phyloP scores from a whole-genome alignment of 1,284 basidiomycete species.

The Leccinum solheimii region DNA sequence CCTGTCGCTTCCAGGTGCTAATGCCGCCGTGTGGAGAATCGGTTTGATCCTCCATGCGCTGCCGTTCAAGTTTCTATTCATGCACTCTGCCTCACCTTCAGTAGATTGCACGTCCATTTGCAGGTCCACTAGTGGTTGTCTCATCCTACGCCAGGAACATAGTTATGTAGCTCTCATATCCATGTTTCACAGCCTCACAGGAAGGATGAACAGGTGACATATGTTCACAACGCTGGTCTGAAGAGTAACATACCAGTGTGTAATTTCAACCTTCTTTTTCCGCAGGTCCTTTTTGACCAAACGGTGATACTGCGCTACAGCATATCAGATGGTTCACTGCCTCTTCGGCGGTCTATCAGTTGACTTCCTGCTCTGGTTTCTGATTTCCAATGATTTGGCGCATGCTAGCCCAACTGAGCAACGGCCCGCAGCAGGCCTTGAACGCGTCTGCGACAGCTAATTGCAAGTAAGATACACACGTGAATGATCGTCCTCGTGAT shows the following conservation, averaged over 20 bases:
- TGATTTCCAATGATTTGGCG: slow-evolving; percentile 60
- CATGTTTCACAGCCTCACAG: slow-evolving; percentile 65
- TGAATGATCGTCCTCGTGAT: slow-evolving; percentile 62
- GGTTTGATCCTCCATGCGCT: slow-evolving; percentile 59
- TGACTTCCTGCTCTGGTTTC: slow-evolving; percentile 39
- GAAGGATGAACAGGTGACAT: slow-evolving; percentile 57
- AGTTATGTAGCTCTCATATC: slow-evolving; percentile 55
- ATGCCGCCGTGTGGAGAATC: slow-evolving; percentile 61
- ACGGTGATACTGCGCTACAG: slow-evolving; percentile 32
- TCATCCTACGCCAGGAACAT: slow-evolving; percentile 32
- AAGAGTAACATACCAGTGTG: slow-evolving; percentile 45
- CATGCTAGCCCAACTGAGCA: slow-evolving; percentile 11
- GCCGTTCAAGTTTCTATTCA: slow-evolving; percentile 47
- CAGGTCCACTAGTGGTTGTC: background rate
- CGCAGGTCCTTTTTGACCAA: background rate
- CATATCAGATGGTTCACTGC: slow-evolving; percentile 50
- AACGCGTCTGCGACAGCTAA: slow-evolving; percentile 67
- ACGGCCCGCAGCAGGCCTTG: background rate
- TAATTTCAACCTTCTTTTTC: slow-evolving; percentile 48
- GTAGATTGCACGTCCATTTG: slow-evolving; percentile 9
- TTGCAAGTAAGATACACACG: slow-evolving; percentile 40
- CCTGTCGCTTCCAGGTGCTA: slow-evolving; percentile 41
- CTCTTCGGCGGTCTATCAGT: slow-evolving; percentile 54
- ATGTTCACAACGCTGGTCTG: background rate
- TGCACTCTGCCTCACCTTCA: slow-evolving; percentile 53